Percentiles rank a stretch among this genome's conserved stretches.
These are phyloP conservation scores for Pseudisothecium myosuroides DNA, from an alignment of 225 moss, liverwort and hornwort genomes.

Conservation along the genomic window DNA sequence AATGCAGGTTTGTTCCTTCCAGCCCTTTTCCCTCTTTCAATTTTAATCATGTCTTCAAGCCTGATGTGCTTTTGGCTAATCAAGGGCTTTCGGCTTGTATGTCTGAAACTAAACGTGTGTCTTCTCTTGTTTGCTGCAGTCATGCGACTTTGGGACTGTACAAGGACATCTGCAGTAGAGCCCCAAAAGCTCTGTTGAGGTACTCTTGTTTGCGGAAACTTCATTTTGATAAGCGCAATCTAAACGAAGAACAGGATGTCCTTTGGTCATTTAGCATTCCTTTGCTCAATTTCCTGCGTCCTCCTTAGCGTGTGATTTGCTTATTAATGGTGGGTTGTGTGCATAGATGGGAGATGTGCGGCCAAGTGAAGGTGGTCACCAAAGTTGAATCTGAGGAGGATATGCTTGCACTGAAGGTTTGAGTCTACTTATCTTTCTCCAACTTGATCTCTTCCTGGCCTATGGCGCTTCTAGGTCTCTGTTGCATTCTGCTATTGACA, in stretches of 20 bases:
- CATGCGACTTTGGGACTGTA: slow-evolving; percentile 94
- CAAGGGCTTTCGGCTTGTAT: not conserved
- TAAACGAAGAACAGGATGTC: not conserved
- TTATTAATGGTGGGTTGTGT: not conserved
- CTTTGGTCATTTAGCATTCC: not conserved
- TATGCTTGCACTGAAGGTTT: slow-evolving; percentile 66
- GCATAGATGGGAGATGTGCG: slow-evolving; percentile 89
- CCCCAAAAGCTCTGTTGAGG: slow-evolving; percentile 84
- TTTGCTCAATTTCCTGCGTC: not conserved
- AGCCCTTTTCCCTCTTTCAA: not conserved
- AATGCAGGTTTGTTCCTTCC: slow-evolving; percentile 33
- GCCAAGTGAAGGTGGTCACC: slow-evolving; percentile 94
- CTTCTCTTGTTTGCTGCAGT: slow-evolving; percentile 24
- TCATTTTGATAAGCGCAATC: not conserved
- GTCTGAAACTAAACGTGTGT: not conserved
- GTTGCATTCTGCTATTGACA: not conserved
- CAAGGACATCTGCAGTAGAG: slow-evolving; percentile 80
- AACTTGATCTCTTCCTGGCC: not conserved
- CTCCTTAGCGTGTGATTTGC: not conserved
- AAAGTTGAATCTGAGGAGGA: slow-evolving; percentile 87
- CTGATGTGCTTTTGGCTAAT: not conserved
- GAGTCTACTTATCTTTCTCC: not conserved
- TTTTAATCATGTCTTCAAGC: not conserved
- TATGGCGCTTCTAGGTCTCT: not conserved
- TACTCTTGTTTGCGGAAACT: not conserved